Percentiles rank a stretch among this genome's conserved stretches.
Evolutionary conservation across 352 stramenopile genomes (phyloP).

Genomic region (Phytopythium sindhum): DNA sequence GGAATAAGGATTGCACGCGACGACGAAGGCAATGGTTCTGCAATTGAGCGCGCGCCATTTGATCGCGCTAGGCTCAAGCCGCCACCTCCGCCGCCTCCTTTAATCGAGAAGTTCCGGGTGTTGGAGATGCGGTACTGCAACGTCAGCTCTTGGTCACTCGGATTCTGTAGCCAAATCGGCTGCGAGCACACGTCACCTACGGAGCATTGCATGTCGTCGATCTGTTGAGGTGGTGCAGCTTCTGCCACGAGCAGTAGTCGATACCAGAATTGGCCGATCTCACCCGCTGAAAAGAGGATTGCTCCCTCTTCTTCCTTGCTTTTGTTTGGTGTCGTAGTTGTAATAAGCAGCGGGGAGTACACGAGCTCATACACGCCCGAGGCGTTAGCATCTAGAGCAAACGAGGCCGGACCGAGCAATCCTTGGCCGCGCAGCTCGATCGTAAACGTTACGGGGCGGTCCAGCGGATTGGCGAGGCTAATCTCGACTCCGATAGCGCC

Average conservation of each 20-base stretch:
- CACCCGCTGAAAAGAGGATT: slow-evolving; percentile 88
- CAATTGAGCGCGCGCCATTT: slow-evolving; percentile 1
- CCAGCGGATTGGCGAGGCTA: slow-evolving; percentile 85
- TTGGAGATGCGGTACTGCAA: slow-evolving; percentile 76
- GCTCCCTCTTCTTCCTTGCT: slow-evolving; percentile 52
- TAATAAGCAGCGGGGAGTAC: slow-evolving; percentile 86
- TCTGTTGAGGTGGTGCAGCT: slow-evolving; percentile 31
- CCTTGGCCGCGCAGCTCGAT: slow-evolving; percentile 85
- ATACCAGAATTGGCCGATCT: slow-evolving; percentile 95
- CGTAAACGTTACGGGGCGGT: slow-evolving; percentile 78
- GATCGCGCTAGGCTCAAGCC: not conserved
- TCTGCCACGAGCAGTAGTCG: slow-evolving; percentile 73
- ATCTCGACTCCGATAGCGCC: slow-evolving; percentile 89
- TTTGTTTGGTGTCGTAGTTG: slow-evolving; percentile 1
- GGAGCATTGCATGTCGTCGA: slow-evolving; percentile 80
- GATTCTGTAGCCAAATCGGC: slow-evolving; percentile 88
- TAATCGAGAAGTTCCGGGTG: slow-evolving; percentile 88
- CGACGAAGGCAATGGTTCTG: slow-evolving; percentile 5
- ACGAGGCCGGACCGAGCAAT: slow-evolving; percentile 72
- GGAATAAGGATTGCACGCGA: slow-evolving; percentile 30
- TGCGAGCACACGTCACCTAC: slow-evolving; percentile 80
- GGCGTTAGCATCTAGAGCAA: slow-evolving; percentile 67
- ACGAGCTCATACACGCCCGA: slow-evolving; percentile 89
- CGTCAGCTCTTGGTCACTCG: slow-evolving; percentile 69
- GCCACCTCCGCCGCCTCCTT: slow-evolving; percentile 11